Percentiles rank a stretch among this genome's conserved stretches.
Evolutionary conservation across 73 alveolate species (phyloP).

Genomic region (Tetrahymena malaccensis): DNA sequence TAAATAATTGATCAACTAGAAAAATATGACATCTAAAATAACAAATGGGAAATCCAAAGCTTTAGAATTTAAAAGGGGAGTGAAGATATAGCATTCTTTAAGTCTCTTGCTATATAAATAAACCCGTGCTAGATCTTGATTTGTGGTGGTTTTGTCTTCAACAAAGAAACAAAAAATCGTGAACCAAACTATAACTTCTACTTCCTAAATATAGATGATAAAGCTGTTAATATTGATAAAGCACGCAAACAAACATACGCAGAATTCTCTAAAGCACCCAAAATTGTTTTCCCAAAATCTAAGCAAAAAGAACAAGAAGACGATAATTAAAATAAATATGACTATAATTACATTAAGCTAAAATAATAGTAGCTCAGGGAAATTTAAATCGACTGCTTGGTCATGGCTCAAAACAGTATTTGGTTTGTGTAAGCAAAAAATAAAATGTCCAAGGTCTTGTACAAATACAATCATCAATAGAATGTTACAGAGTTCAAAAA

Average conservation of each 20-base stretch:
- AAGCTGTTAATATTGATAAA: background rate
- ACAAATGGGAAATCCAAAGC: background rate
- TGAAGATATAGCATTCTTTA: background rate
- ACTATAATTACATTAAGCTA: background rate
- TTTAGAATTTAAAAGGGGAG: background rate
- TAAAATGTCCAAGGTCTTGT: background rate
- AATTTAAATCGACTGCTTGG: background rate
- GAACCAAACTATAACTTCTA: background rate
- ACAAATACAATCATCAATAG: background rate
- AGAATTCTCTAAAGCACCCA: background rate
- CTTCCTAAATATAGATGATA: background rate
- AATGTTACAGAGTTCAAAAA: background rate
- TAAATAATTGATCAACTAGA: background rate
- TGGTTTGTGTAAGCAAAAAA: background rate
- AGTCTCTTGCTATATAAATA: background rate
- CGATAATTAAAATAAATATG: background rate
- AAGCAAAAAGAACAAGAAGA: background rate
- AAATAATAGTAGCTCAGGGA: background rate
- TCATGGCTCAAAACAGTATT: background rate
- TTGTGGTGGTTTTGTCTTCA: background rate
- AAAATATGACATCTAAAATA: background rate
- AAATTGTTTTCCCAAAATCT: background rate
- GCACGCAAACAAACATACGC: background rate
- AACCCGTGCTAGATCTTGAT: background rate
- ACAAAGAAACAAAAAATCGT: background rate